Evolutionary conservation across 208 protist species (phyloP).

Genomic region (Leishmania major): DNA sequence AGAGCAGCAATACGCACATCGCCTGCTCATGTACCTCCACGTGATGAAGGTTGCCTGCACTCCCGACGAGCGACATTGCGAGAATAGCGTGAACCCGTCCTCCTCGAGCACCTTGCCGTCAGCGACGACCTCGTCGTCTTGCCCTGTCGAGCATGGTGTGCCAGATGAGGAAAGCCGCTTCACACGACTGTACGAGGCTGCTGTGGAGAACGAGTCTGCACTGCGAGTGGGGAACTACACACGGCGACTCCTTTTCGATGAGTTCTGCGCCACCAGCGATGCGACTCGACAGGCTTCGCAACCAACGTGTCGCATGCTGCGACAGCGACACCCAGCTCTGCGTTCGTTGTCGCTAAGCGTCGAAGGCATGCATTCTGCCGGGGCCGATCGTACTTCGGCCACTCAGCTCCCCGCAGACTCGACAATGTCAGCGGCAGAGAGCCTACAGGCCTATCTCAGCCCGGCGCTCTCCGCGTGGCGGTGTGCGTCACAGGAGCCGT

Average conservation of each 20-base stretch:
- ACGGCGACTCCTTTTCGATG: conserved; percentile 30
- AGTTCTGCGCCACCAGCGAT: conserved; percentile 22
- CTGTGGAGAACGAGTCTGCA: conserved; percentile 28
- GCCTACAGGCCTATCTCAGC: conserved; percentile 7
- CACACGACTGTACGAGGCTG: conserved; percentile 19
- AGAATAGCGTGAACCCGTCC: background rate
- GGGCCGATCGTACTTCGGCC: no score
- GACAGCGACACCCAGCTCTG: conserved; percentile 29
- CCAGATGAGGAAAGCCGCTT: background rate
- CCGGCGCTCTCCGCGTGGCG: conserved; percentile 19
- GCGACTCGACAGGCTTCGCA: conserved; percentile 21
- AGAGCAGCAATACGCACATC: conserved; percentile 8
- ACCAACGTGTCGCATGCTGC: conserved; percentile 13
- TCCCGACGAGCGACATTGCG: background rate
- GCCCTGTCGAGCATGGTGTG: background rate
- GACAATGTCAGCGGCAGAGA: background rate
- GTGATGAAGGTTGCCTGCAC: background rate
- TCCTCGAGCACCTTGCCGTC: background rate
- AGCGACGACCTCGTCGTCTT: background rate
- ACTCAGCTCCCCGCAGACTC: background rate
- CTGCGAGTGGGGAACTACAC: conserved; percentile 51
- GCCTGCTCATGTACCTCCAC: conserved; percentile 14
- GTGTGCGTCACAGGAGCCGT: background rate
- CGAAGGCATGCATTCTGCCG: background rate
- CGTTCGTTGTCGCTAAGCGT: conserved; percentile 17